These are phyloP conservation scores for Boletus huronensis DNA, from an alignment of 768 basidiomycete genomes.

Conservation along the genomic window DNA sequence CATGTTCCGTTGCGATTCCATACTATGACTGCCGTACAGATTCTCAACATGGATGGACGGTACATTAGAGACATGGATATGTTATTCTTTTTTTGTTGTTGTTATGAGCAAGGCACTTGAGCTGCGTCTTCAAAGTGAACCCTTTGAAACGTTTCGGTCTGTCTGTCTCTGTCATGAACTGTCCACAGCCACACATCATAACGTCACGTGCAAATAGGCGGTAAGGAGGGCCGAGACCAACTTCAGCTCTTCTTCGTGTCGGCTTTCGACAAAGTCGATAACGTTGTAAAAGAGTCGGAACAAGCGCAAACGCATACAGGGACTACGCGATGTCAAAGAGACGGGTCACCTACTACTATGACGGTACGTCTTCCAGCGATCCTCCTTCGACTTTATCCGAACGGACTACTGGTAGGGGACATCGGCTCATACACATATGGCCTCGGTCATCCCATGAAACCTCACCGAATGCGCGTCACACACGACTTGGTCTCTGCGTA, in stretches of 20 bases:
- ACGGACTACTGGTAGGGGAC: slow-evolving; percentile 46
- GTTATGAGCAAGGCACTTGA: not conserved
- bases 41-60: not conserved
- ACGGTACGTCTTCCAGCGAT: slow-evolving; percentile 43
- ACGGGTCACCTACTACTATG: slow-evolving; percentile 80
- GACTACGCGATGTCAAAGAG: slow-evolving; percentile 57
- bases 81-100: slow-evolving; percentile 4
- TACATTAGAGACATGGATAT: slow-evolving; percentile 9
- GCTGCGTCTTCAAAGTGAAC: not conserved
- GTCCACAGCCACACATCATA: slow-evolving; percentile 6
- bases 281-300: not conserved
- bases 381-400: not conserved
- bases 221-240: too few species aligned
- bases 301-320: not conserved
- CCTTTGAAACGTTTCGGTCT: not conserved
- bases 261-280: not conserved
- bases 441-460: slow-evolving; percentile 92
- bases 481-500: slow-evolving; percentile 91
- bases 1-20: not conserved
- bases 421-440: slow-evolving; percentile 80
- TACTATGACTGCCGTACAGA: not conserved
- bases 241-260: not conserved
- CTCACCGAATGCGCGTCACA: slow-evolving; percentile 90
- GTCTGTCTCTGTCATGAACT: too few species aligned
- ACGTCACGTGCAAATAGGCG: slow-evolving; percentile 13